Evolutionary conservation across 495 filamentous ascomycete genomes (phyloP).

Genomic region (Pyrenula aspistea): DNA sequence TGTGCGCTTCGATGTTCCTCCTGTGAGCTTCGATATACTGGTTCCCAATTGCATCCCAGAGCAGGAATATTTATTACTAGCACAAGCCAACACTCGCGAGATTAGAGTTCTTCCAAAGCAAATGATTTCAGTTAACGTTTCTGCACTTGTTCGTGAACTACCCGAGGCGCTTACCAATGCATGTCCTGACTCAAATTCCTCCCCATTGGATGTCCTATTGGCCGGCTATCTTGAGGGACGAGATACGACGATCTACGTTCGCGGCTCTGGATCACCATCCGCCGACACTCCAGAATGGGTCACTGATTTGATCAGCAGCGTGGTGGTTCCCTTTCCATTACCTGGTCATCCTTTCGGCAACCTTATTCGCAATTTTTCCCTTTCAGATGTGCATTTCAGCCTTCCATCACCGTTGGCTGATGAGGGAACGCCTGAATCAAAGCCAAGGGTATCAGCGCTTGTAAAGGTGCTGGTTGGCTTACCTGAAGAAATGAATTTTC

Average conservation of each 20-base stretch:
- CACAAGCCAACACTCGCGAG: constrained; percentile 55
- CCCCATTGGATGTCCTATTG: constrained; percentile 77
- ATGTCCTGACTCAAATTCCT: constrained; percentile 64
- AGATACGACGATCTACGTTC: constrained; percentile 66
- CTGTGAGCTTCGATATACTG: constrained; percentile 70
- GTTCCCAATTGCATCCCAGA: constrained; percentile 60
- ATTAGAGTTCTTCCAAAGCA: constrained; percentile 52
- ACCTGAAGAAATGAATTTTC: constrained; percentile 77
- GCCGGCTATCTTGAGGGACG: constrained; percentile 70
- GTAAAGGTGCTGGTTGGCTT: constrained; percentile 64
- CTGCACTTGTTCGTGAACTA: constrained; percentile 55
- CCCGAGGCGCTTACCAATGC: constrained; percentile 53
- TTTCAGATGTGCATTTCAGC: constrained; percentile 71
- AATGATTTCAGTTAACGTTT: constrained; percentile 53
- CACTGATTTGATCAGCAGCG: constrained; percentile 60
- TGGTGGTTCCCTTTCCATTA: constrained; percentile 76
- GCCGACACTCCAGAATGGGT: constrained; percentile 67
- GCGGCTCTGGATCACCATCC: constrained; percentile 55
- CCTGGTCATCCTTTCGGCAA: constrained; percentile 69
- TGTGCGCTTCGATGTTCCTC: constrained; percentile 58
- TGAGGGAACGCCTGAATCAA: constrained; percentile 58
- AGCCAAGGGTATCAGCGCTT: constrained; percentile 68
- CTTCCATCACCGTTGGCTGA: constrained; percentile 68
- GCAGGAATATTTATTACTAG: constrained; percentile 57
- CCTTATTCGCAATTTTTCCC: constrained; percentile 72